Base-by-base conservation (phyloP, 2,329 filamentous ascomycete species). In the Fusarium oligoseptatum region DNA sequence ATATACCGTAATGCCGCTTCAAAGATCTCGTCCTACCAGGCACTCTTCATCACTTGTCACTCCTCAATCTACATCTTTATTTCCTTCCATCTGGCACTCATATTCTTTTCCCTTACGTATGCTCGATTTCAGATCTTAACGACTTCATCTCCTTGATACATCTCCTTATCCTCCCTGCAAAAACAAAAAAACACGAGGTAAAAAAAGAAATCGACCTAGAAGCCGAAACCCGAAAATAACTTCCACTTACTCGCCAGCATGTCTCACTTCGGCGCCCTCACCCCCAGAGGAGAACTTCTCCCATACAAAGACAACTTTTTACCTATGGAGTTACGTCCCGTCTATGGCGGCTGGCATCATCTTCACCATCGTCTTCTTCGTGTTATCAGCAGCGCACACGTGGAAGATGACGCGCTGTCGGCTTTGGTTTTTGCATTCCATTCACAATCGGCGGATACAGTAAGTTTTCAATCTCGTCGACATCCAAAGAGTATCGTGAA, bases 401-500 rank as follows among this genome's bases (percentile, higher is more conserved):
- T 84, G 79, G 68, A 83, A 83, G 56, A 80, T 87, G 32, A 68
- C 83, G 20, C 83, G 80, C 29, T 82, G 81, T 8, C 80, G 82
- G 41, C 85, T 84, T 39, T 87, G 84, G 83, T 88, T 86, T 86
- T 72, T 87, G 85, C 71, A 78, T 82, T 6, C 78, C 83, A 0
- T 84, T 87, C 69, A 66, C 83, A 4, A 70, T 84, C 6, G 86
- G 85, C 6, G 83, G 82, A 22, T 60, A 83, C 6, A 82, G 85
- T 86, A 81, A 27, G 62, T 27, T 20, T 11, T 14, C 22, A 34
- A 11, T 0, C 4, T 10, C 37, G 4, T 6, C 5, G 4, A 10
- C 15, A 6, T 6, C 4, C 8, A 3, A 2, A 34, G 32, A 11
- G 10, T 7, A 41, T 17, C 15, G 7, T n/a, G 4, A n/a, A 1